A percentile compares a stretch with the other conserved stretches of the same genome.
phyloP scores from a whole-genome alignment of 2,329 filamentous ascomycete genomes.

The Aspergillus thermomutatus region DNA sequence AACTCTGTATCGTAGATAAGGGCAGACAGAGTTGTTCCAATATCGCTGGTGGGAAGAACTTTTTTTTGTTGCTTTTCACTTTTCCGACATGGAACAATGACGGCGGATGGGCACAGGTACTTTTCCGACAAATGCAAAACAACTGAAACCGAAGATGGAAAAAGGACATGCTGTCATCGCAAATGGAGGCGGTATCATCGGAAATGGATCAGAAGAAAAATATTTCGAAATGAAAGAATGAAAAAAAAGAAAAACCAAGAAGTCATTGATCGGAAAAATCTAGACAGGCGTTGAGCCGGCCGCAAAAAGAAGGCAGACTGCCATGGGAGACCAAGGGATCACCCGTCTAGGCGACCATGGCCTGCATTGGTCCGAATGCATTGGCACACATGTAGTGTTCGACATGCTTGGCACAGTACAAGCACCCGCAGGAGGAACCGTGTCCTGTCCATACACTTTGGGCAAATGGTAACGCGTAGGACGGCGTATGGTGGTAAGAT shows the following conservation, averaged over 20 bases:
- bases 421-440: conserved; percentile 46
- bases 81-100: conserved; percentile 27
- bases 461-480: conserved; percentile 46
- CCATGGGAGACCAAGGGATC: neutral
- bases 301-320: conserved; percentile 8
- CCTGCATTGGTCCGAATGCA: conserved; percentile 44
- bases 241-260: conserved; percentile 25
- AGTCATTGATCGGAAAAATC: conserved; percentile 11
- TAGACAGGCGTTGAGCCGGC: neutral
- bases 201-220: conserved; percentile 16
- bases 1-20: conserved; percentile 14
- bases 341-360: conserved; percentile 40
- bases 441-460: conserved; percentile 48
- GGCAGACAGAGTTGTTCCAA: conserved; percentile 18
- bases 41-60: conserved; percentile 23
- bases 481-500: conserved; percentile 47
- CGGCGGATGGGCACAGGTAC: conserved; percentile 27
- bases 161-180: conserved; percentile 26
- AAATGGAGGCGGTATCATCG: conserved; percentile 30
- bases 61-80: conserved; percentile 32
- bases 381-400: conserved; percentile 48
- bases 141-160: conserved; percentile 31
- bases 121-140: conserved; percentile 30
- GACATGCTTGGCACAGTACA: conserved; percentile 47
- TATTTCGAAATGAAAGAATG: conserved; percentile 20